Percentiles rank a stretch among this genome's conserved stretches.
phyloP scores from a whole-genome alignment of 202 grass and related monocot species.

The Alloteropsis angusta region DNA sequence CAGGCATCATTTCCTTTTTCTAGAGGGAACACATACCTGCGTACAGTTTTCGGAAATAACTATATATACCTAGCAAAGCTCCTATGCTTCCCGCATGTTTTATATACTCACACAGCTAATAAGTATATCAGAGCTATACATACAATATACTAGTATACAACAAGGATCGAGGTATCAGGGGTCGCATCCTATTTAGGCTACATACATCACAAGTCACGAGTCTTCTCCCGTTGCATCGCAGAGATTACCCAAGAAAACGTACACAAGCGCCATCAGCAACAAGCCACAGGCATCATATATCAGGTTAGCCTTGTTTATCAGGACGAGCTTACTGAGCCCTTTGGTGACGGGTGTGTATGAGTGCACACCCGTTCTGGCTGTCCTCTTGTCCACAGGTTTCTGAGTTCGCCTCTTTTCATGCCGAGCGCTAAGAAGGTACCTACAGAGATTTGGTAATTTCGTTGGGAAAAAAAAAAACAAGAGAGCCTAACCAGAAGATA shows the following conservation, averaged over 20 bases:
- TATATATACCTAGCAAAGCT: not conserved
- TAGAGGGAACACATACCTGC: too few species aligned
- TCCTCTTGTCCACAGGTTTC: slow-evolving; percentile 79
- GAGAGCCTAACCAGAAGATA: not conserved
- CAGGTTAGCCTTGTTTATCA: not conserved
- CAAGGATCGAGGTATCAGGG: not conserved
- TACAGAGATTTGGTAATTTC: not conserved
- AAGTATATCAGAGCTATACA: not conserved
- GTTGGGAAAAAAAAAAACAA: not conserved
- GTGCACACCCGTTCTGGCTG: slow-evolving; percentile 66
- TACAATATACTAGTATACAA: not conserved
- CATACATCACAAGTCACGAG: not conserved
- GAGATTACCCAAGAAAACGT: not conserved
- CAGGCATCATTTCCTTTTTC: too few species aligned
- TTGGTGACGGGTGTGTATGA: slow-evolving; percentile 33
- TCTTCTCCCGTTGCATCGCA: not conserved
- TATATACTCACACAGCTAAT: not conserved
- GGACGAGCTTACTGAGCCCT: not conserved
- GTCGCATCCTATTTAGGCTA: not conserved
- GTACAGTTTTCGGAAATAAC: not conserved
- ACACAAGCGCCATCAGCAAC: not conserved
- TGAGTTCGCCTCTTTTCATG: slow-evolving; percentile 68
- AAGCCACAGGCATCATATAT: not conserved
- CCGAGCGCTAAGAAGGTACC: slow-evolving; percentile 74
- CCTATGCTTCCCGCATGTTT: not conserved